Evolutionary conservation across 371 early-diverging fungal genomes (phyloP), one percentile per base, ranked within the genome.

Genomic region (Circinella umbellata): DNA sequence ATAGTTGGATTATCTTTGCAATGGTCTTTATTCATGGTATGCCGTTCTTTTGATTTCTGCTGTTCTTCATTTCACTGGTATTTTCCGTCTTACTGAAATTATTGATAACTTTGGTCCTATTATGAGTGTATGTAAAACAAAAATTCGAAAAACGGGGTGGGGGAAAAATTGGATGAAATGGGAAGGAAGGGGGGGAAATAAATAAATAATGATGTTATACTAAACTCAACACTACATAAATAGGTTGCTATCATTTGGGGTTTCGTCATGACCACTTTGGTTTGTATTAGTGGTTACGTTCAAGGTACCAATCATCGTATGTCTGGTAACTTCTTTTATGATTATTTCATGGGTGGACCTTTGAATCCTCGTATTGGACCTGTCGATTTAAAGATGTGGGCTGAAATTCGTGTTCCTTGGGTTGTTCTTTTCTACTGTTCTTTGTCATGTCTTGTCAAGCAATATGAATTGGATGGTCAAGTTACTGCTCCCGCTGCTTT

Each of bases 311-410:
- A 81, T 39, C 88, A 88, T 67, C 84, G 89, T 66, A 87, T 88
- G 88, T 88, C 94, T 39, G 93, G 94, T 37, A 89, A 92, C 80
- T 68, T 86, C 36, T 66, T 93, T 60, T 95, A 96, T 76, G 95
- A 96, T 69, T 89, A 84, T 70, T 91, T 89, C 69, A 92, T 92
- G 89, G 92, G 92, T 64, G 88, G 83, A 63, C 75, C 77, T 59
- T 81, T 91, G 68, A 95, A 95, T 80, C 96, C 95, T 61, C 91
- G 95, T 57, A 75, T 89, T 42, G 87, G 87, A 39, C 77, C 79
- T 66, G 82, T 95, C 27, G 95, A 96, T 72, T 78, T 95, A 70
- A 96, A 96, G 87, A 92, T 92, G 83, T 90, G 95, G 79, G 92
- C 90, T 67, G 95, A 95, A 82, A 89, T 92, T 68, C 93, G 78